These are phyloP conservation scores for Cicer chorassanicum DNA, from an alignment of 306 rosid species.

Conservation along the genomic window DNA sequence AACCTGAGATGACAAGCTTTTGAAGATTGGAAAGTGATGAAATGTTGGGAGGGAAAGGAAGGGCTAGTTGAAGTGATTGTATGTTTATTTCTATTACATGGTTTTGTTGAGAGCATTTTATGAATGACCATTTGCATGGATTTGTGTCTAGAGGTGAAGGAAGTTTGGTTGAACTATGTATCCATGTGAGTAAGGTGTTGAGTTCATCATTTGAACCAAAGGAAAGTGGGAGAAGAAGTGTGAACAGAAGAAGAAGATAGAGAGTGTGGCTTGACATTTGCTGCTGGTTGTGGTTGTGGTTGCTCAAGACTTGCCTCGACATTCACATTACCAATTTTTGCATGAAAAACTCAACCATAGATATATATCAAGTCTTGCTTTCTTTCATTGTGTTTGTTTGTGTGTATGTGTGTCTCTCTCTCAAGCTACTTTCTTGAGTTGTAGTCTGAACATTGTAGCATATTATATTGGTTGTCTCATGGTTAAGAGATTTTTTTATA, in stretches of 20 bases:
- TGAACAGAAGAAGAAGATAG: slow-evolving; percentile 28
- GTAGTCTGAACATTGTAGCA: not conserved
- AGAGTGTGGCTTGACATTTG: not conserved
- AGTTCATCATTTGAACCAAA: slow-evolving; percentile 58
- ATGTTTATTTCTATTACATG: slow-evolving; percentile 68
- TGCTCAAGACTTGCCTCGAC: slow-evolving; percentile 62
- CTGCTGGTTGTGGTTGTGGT: slow-evolving; percentile 24
- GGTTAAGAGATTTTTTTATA: too few relatives aligned
- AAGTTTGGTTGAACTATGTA: slow-evolving; percentile 47
- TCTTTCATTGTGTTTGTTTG: slow-evolving; percentile 65
- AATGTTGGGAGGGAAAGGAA: slow-evolving; percentile 71
- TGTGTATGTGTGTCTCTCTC: slow-evolving; percentile 45
- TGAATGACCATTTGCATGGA: slow-evolving; percentile 76
- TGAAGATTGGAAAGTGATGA: slow-evolving; percentile 65
- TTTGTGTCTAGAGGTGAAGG: slow-evolving; percentile 55
- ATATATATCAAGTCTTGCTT: slow-evolving; percentile 54
- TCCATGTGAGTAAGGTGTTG: slow-evolving; percentile 66
- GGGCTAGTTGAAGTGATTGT: slow-evolving; percentile 57
- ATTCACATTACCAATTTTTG: slow-evolving; percentile 67
- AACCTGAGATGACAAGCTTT: slow-evolving; percentile 64
- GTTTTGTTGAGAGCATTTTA: slow-evolving; percentile 66
- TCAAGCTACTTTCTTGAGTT: slow-evolving; percentile 37
- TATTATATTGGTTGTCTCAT: slow-evolving; percentile 10
- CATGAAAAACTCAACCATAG: slow-evolving; percentile 73
- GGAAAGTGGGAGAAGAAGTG: slow-evolving; percentile 43